A percentile compares a stretch with the other conserved stretches of the same genome.
Evolutionary conservation across 1,284 basidiomycete genomes (phyloP).

Genomic region (Ceratobasidium sp.): DNA sequence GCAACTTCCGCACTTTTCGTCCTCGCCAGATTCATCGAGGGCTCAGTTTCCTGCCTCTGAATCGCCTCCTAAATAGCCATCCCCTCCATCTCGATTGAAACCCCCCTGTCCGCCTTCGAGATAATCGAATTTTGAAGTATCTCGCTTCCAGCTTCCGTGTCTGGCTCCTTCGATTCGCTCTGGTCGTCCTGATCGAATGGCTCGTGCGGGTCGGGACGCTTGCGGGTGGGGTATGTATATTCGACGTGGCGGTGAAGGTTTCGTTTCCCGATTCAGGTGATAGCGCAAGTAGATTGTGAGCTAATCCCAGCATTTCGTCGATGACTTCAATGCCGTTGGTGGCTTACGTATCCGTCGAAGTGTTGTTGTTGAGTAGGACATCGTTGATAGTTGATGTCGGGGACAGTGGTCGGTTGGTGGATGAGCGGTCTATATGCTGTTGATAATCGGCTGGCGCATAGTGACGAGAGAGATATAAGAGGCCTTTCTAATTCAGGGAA

Average conservation of each 20-base stretch:
- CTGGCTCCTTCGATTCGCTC: slow-evolving; percentile 32
- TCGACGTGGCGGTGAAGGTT: neutral
- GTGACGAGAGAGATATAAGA: no score
- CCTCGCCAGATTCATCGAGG: neutral
- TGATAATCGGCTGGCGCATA: no score
- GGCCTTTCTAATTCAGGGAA: no score
- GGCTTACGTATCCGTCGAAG: no score
- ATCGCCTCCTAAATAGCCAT: no score
- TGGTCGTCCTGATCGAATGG: slow-evolving; percentile 3
- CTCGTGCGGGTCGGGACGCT: neutral
- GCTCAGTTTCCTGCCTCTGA: slow-evolving; percentile 21
- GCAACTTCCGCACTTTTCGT: neutral
- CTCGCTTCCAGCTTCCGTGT: no score
- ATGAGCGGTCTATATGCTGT: no score
- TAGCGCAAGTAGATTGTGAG: neutral
- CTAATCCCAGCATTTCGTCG: slow-evolving; percentile 4
- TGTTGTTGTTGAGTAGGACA: neutral
- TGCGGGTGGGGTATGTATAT: neutral
- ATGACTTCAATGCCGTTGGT: no score
- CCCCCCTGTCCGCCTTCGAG: neutral
- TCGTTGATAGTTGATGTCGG: no score
- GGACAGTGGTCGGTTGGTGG: no score
- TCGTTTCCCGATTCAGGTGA: neutral
- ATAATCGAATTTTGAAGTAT: neutral
- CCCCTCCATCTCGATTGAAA: neutral